These are phyloP conservation scores for Ceraceosorus guamensis DNA, from an alignment of 1,284 basidiomycete species.

Conservation along the genomic window DNA sequence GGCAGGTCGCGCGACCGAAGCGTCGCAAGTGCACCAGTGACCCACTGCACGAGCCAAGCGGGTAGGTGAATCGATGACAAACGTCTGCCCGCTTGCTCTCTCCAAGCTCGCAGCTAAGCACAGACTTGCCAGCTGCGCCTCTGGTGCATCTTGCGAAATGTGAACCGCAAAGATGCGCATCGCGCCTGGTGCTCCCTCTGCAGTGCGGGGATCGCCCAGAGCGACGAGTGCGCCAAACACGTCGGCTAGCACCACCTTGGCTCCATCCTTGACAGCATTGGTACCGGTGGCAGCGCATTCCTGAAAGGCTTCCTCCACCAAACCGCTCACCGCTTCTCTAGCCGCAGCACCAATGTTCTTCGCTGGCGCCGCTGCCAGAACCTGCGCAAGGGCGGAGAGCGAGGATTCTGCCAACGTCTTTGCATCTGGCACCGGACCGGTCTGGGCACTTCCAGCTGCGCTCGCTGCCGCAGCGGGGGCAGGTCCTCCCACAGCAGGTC, in stretches of 20 bases:
- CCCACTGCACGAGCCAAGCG: constrained; percentile 67
- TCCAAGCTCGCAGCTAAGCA: constrained; percentile 64
- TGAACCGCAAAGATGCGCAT: too few species aligned
- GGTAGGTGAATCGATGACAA: constrained; percentile 59
- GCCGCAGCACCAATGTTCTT: constrained; percentile 71
- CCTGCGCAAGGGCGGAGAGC: constrained; percentile 67
- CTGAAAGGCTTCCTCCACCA: constrained; percentile 70
- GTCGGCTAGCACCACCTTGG: constrained; percentile 59
- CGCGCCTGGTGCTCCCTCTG: constrained; percentile 53
- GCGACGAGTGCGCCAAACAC: constrained; percentile 61
- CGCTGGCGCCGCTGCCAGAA: constrained; percentile 64
- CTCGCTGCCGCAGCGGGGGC: background rate
- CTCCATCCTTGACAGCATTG: constrained; percentile 14
- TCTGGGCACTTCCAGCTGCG: too few species aligned
- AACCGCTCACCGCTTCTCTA: constrained; percentile 63
- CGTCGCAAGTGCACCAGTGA: constrained; percentile 64
- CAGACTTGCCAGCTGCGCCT: constrained; percentile 61
- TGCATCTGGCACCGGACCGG: constrained; percentile 13
- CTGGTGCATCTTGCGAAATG: constrained; percentile 60
- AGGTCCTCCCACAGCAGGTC: constrained; percentile 57
- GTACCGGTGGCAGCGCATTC: constrained; percentile 9
- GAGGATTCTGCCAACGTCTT: constrained; percentile 57
- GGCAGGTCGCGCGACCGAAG: constrained; percentile 71
- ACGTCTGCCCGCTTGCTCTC: constrained; percentile 59
- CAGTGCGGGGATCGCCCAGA: constrained; percentile 63